phyloP scores from a whole-genome alignment of 73 alveolate genomes.

The Tetrahymena borealis region DNA sequence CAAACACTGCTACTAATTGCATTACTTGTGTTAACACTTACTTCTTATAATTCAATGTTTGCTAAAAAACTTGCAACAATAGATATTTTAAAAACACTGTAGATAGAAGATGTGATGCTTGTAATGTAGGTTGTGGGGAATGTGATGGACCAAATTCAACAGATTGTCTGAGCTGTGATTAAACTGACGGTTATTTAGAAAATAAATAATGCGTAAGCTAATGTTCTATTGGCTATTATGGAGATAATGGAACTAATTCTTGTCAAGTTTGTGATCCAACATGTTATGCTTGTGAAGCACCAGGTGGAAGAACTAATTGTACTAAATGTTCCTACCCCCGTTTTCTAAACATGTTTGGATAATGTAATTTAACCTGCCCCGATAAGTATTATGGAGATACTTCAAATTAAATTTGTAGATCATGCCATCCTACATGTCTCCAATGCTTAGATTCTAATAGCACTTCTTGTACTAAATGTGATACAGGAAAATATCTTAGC shows the following conservation, averaged over 20 bases:
- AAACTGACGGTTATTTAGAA: not conserved
- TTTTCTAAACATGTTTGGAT: not conserved
- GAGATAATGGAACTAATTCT: not conserved
- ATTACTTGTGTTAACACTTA: not conserved
- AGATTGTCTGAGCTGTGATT: not conserved
- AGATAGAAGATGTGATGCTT: not conserved
- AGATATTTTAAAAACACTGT: not conserved
- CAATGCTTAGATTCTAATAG: not conserved
- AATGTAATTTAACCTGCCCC: not conserved
- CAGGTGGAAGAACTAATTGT: not conserved
- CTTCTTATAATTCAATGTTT: not conserved
- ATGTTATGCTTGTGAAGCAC: not conserved
- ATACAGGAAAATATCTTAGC: not conserved
- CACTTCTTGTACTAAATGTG: not conserved
- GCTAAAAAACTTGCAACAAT: not conserved
- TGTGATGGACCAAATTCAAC: not conserved
- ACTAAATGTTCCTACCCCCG: not conserved
- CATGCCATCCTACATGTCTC: not conserved
- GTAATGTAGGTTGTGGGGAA: not conserved
- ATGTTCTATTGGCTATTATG: not conserved
- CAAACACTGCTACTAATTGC: not conserved
- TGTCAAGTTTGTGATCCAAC: not conserved
- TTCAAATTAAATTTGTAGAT: not conserved
- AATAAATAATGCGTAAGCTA: not conserved
- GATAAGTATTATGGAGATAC: not conserved